These are phyloP conservation scores for Ormosia emarginata DNA, from an alignment of 306 rosid species.

Conservation along the genomic window DNA sequence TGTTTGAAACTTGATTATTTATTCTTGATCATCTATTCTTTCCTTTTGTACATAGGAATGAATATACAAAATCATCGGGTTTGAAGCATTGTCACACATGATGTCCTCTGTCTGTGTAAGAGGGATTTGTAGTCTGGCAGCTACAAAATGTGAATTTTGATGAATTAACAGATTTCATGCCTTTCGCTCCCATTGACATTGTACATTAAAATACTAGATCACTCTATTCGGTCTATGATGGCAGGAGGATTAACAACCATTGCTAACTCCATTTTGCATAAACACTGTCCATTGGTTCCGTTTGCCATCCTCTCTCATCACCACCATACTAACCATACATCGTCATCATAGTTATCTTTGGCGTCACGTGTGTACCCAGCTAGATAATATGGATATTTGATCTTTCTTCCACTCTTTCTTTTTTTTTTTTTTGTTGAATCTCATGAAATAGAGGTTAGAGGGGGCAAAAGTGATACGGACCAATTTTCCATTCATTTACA, in stretches of 20 bases:
- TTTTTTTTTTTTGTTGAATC: too few relatives aligned
- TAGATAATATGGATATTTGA: too few relatives aligned
- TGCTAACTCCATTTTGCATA: neutral
- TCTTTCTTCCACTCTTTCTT: too few relatives aligned
- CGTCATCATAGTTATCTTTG: neutral
- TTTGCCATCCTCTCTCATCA: neutral
- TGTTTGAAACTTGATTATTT: slow-evolving; percentile 30
- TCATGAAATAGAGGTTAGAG: neutral
- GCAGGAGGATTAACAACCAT: neutral
- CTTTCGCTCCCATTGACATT: neutral
- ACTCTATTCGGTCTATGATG: slow-evolving; percentile 1
- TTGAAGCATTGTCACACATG: slow-evolving; percentile 32
- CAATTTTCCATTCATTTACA: neutral
- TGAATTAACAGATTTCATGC: neutral
- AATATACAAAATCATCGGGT: slow-evolving; percentile 25
- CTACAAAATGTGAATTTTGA: slow-evolving; percentile 27
- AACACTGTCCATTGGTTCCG: neutral
- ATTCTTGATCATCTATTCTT: slow-evolving; percentile 43
- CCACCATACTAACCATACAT: neutral
- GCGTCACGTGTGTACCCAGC: too few relatives aligned
- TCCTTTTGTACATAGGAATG: slow-evolving; percentile 58
- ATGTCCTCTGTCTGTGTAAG: slow-evolving; percentile 19
- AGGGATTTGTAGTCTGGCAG: slow-evolving; percentile 32
- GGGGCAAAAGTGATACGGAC: neutral
- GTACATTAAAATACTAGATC: neutral